A percentile compares a stretch with the other conserved stretches of the same genome.
Conservation (phyloP, 257 asterid genomes). For the Marsdenia floribunda region DNA sequence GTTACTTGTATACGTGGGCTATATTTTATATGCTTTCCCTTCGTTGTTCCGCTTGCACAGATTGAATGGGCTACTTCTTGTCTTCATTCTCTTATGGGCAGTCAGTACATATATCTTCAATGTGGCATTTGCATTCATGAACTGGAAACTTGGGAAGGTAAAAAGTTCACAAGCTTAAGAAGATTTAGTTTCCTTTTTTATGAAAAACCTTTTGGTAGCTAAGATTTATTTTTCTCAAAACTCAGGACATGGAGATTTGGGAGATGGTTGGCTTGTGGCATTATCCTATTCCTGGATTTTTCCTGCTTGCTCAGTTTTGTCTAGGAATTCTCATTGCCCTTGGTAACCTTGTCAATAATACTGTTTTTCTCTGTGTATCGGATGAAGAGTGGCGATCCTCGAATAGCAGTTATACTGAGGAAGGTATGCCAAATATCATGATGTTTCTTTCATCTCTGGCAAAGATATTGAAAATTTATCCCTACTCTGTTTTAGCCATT, state of each 20-base stretch:
- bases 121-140: constrained; percentile 79
- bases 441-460: constrained; percentile 9
- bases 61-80: constrained; percentile 88
- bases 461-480: background rate
- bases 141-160: constrained; percentile 90
- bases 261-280: constrained; percentile 99
- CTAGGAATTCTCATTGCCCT: constrained; percentile 97
- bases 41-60: constrained; percentile 90
- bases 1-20: constrained; percentile 90
- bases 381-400: constrained; percentile 64
- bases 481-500: constrained; percentile 2
- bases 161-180: constrained; percentile 4
- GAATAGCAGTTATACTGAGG: constrained; percentile 52
- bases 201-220: constrained; percentile 20
- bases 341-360: constrained; percentile 90
- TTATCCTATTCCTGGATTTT: constrained; percentile 97
- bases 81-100: constrained; percentile 99
- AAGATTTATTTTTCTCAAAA: constrained; percentile 19
- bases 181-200: constrained; percentile 20
- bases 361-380: constrained; percentile 71
- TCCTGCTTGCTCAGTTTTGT: constrained; percentile 88
- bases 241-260: constrained; percentile 97
- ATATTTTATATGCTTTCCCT: constrained; percentile 77
- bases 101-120: constrained; percentile 92
- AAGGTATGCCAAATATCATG: constrained; percentile 44